phyloP scores from a whole-genome alignment of 345 rosid genomes.

The Ceriops tagal region DNA sequence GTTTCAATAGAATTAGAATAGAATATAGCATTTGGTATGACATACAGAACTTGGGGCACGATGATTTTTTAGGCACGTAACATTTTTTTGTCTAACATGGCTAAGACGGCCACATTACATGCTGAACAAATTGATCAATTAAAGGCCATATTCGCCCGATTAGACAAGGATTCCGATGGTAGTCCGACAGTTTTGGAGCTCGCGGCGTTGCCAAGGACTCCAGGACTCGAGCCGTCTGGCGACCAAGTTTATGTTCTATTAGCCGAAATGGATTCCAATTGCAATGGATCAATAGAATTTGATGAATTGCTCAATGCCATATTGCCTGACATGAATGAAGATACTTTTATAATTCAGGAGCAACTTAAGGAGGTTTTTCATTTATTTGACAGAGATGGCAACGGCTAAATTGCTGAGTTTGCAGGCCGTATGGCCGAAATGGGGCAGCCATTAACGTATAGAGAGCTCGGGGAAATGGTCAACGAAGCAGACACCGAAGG shows the following conservation, averaged over 20 bases:
- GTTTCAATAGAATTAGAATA: background rate
- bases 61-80: background rate
- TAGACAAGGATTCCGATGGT: constrained; percentile 89
- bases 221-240: constrained; percentile 72
- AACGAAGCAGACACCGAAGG: constrained; percentile 74
- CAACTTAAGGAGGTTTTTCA: constrained; percentile 57
- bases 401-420: constrained; percentile 74
- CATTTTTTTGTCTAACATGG: constrained; percentile 2
- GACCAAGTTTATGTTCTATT: constrained; percentile 70
- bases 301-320: constrained; percentile 68
- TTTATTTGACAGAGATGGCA: constrained; percentile 71
- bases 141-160: constrained; percentile 55
- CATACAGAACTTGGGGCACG: too few species aligned
- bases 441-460: constrained; percentile 77
- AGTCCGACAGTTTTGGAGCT: constrained; percentile 90
- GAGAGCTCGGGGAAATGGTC: constrained; percentile 71
- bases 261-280: constrained; percentile 71
- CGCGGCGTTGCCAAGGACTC: constrained; percentile 69
- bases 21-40: too few species aligned
- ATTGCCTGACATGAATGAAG: constrained; percentile 50
- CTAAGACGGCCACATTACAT: constrained; percentile 9
- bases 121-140: constrained; percentile 51
- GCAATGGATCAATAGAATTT: constrained; percentile 75
- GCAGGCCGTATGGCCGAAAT: constrained; percentile 86
- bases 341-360: constrained; percentile 52